phyloP scores from a whole-genome alignment of 2,329 filamentous ascomycete species.

The Lithohypha guttulata region DNA sequence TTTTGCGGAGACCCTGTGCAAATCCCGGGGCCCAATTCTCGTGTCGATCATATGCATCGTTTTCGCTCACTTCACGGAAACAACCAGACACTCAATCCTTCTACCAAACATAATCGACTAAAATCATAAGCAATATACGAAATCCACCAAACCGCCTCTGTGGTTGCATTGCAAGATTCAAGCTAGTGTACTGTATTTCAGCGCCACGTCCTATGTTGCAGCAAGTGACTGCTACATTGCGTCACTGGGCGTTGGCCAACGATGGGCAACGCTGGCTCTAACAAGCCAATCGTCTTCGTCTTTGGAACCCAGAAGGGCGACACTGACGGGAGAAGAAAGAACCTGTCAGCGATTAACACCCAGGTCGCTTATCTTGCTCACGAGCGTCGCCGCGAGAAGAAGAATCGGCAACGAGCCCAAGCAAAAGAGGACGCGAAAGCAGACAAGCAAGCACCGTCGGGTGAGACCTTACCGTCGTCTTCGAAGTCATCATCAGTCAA shows the following conservation, averaged over 20 bases:
- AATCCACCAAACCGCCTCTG: no score
- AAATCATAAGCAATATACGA: no score
- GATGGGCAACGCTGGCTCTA: conserved; percentile 1
- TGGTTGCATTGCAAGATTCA: not conserved
- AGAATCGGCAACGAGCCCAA: conserved; percentile 6
- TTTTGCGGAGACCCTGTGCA: no score
- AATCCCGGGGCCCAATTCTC: no score
- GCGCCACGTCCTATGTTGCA: conserved; percentile 1
- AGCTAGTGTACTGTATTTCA: no score
- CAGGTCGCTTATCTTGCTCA: conserved; percentile 8
- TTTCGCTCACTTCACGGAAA: no score
- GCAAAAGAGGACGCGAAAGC: conserved; percentile 6
- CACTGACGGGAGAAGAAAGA: conserved; percentile 6
- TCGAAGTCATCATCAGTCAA: not conserved
- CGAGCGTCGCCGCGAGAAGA: conserved; percentile 9
- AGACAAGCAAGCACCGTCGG: not conserved
- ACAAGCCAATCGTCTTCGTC: conserved; percentile 10
- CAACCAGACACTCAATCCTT: no score
- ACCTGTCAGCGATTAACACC: conserved; percentile 9
- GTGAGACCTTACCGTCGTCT: not conserved
- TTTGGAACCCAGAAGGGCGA: conserved; percentile 8
- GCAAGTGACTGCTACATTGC: conserved; percentile 2
- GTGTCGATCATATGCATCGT: no score
- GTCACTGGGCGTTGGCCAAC: conserved; percentile 3
- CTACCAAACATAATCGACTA: no score